Conservation (phyloP, 768 basidiomycete species). For the Agrocybe praecox region DNA sequence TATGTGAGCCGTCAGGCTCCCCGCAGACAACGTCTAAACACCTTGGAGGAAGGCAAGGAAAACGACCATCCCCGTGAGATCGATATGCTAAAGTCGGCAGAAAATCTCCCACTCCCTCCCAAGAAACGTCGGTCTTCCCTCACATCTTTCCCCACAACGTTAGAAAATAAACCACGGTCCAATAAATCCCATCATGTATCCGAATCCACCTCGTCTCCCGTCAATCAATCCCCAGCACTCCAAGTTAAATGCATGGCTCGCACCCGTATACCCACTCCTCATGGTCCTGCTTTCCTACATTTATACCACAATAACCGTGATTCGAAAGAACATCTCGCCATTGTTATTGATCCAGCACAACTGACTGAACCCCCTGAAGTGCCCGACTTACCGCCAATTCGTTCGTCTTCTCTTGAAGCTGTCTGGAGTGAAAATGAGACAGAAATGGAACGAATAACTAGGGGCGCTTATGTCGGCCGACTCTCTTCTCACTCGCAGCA, state of each 20-base stretch:
- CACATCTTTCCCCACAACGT: slow-evolving; percentile 17
- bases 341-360: slow-evolving; percentile 92
- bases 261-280: slow-evolving; percentile 95
- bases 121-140: slow-evolving; percentile 46
- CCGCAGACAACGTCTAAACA: slow-evolving; percentile 55
- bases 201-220: slow-evolving; percentile 19
- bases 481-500: slow-evolving; percentile 58
- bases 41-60: slow-evolving; percentile 48
- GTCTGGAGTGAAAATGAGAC: slow-evolving; percentile 87
- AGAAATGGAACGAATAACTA: slow-evolving; percentile 88
- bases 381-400: slow-evolving; percentile 59
- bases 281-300: slow-evolving; percentile 91
- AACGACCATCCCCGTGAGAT: slow-evolving; percentile 44
- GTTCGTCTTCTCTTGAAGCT: slow-evolving; percentile 80
- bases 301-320: slow-evolving; percentile 94
- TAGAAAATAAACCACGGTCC: slow-evolving; percentile 21
- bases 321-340: slow-evolving; percentile 92
- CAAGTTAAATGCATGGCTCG: slow-evolving; percentile 94
- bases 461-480: slow-evolving; percentile 92
- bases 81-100: slow-evolving; percentile 38
- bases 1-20: slow-evolving; percentile 82
- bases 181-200: slow-evolving; percentile 22
- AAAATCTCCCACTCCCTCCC: slow-evolving; percentile 38
- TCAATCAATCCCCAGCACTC: slow-evolving; percentile 35
- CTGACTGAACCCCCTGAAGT: slow-evolving; percentile 47